Evolutionary conservation across 1,284 basidiomycete species (phyloP), one percentile per base, ranked within the genome.

Genomic region (Taiwanofungus camphoratus): DNA sequence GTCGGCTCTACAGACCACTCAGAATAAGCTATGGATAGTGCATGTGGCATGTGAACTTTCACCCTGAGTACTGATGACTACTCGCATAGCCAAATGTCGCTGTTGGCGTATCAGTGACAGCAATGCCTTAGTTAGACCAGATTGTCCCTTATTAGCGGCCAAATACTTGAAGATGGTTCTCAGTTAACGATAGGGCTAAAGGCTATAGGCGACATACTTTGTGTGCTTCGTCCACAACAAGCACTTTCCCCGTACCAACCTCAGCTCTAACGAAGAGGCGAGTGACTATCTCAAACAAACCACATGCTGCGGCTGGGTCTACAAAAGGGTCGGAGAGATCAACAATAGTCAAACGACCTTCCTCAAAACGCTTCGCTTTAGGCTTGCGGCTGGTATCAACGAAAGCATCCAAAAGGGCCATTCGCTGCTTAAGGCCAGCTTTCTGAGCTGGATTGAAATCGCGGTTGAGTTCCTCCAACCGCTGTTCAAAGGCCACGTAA

Each of bases 211-310:
- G 15, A 39, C 66, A 33, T 41, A 79, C 82, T 55, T 85, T 85
- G 52, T 85, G 82, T 0, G 82, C 82, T 48, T 85, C 82, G 39
- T 85, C 82, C 0, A 85, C 76, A 0, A 84, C 68, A 2, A 84
- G 64, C 0, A 82, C 73, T 46, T 85, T 85, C 4, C 82, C 82
- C 0, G 74, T 74, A 0, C 58, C 65, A 1, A 79, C 66, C 8
- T 78, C 64, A 1, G 75, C 68, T 16, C 80, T 67, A 22, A 82
- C 68, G 53, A 83, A 85, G 1, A 80, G 51, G 19, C 82, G 66
- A 0, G 72, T 68, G 1, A 84, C 61, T 8, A 85, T 79, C 44
- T 85, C 79, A 47, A 85, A 85, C 1, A 84, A 54, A 0, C 76
- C 73, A 45, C 79, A 82, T 2, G 82, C 82, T 0, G 79, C 76